A percentile compares a stretch with the other conserved stretches of the same genome.
Evolutionary conservation across 495 filamentous ascomycete genomes (phyloP).

Genomic region (Aspergillus carlsbadensis): DNA sequence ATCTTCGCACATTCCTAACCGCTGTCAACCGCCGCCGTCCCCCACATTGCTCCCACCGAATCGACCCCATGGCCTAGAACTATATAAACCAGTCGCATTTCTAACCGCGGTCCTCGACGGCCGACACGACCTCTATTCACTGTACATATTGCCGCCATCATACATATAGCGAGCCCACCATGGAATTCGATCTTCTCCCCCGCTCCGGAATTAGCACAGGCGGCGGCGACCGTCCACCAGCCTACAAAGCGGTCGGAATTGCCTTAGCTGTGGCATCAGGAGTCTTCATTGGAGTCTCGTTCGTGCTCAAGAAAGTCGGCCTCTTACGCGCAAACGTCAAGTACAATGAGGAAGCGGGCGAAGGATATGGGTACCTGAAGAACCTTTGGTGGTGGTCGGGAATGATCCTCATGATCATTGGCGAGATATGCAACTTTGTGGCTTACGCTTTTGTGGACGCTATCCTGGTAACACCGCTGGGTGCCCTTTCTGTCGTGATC

Average conservation of each 20-base stretch:
- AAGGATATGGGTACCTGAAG: slow-evolving; percentile 97
- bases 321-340: slow-evolving; percentile 91
- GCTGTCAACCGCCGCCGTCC: slow-evolving; percentile 7
- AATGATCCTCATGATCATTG: slow-evolving; percentile 96
- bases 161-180: slow-evolving; percentile 24
- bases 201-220: slow-evolving; percentile 45
- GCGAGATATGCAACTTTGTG: slow-evolving; percentile 96
- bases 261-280: slow-evolving; percentile 84
- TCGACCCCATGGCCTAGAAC: slow-evolving; percentile 16
- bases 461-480: slow-evolving; percentile 91
- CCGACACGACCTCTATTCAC: not conserved
- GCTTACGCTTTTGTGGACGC: slow-evolving; percentile 98
- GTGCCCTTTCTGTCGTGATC: slow-evolving; percentile 92
- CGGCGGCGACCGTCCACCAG: slow-evolving; percentile 45
- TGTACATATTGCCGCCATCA: slow-evolving; percentile 4
- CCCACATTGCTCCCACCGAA: slow-evolving; percentile 9
- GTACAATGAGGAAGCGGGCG: slow-evolving; percentile 93
- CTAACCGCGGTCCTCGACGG: not conserved
- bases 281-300: slow-evolving; percentile 91
- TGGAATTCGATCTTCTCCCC: slow-evolving; percentile 57
- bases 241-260: slow-evolving; percentile 88
- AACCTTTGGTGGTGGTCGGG: slow-evolving; percentile 94
- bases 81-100: slow-evolving; percentile 6
- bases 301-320: slow-evolving; percentile 93
- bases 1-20: slow-evolving; percentile 5